phyloP scores from a whole-genome alignment of 495 filamentous ascomycete species.

The Letharia lupina region DNA sequence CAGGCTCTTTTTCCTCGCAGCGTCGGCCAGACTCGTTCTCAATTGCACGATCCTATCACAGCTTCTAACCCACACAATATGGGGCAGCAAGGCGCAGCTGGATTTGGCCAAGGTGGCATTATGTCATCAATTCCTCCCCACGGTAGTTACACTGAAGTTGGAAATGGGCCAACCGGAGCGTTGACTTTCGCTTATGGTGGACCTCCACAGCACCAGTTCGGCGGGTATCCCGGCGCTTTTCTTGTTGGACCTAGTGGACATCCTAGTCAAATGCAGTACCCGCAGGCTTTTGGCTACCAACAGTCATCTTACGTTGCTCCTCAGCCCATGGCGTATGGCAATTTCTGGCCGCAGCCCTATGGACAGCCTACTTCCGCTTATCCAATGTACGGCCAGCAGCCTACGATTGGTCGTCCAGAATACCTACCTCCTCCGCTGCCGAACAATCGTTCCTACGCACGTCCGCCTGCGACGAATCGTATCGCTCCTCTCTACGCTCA shows the following conservation, averaged over 20 bases:
- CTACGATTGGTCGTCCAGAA: background rate
- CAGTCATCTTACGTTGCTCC: slow-evolving; percentile 2
- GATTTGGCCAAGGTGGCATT: background rate
- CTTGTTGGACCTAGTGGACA: slow-evolving; percentile 4
- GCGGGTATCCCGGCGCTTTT: background rate
- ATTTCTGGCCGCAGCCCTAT: slow-evolving; percentile 1
- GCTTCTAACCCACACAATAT: background rate
- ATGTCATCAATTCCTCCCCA: background rate
- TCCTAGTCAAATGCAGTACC: slow-evolving; percentile 8
- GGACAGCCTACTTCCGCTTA: background rate
- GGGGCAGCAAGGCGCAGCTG: background rate
- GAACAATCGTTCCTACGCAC: slow-evolving; percentile 4
- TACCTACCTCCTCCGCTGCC: slow-evolving; percentile 13
- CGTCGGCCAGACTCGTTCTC: background rate
- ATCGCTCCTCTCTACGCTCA: slow-evolving; percentile 16
- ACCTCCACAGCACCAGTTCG: slow-evolving; percentile 9
- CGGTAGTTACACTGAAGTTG: background rate
- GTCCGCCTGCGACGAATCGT: slow-evolving; percentile 19
- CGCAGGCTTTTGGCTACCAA: background rate
- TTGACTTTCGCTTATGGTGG: background rate
- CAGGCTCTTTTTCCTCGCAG: background rate
- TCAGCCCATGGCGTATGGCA: slow-evolving; percentile 9
- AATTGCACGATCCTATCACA: background rate
- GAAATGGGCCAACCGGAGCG: background rate
- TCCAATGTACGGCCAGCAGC: slow-evolving; percentile 4